Evolutionary conservation across 1,139 yeast genomes (phyloP), one percentile per base, ranked within the genome.

Genomic region (Suhomyces yuchorum): DNA sequence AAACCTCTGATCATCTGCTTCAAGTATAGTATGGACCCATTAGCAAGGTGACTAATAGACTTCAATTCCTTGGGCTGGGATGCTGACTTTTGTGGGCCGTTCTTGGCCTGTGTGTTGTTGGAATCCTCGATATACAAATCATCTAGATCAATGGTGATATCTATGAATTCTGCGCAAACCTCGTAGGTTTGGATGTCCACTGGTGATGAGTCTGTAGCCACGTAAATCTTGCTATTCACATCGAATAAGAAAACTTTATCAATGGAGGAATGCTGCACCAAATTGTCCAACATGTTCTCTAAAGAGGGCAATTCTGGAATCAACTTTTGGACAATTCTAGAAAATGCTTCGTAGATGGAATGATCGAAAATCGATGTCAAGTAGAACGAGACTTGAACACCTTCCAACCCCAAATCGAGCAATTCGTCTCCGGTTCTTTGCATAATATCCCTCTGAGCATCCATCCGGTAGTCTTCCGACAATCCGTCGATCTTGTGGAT

Each of bases 401-500:
- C 96, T 61, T 90, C 96, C 38, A 92, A 73, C 1, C 97, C 97
- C 56, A 88, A 79, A 62, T 92, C 99, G 49, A 87, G 75, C 43
- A 93, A 73, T 63, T 92, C 98, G 65, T 93, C 99, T 9, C 96
- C 96, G 0, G 95, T 90, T 54, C 98, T 76, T 66, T 92, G 97
- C 90, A 91, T 91, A 44, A 93, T 93, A 64, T 93, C 99, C 59
- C 98, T 77, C 64, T 92, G 97, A 12, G 97, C 95, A 66, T 93
- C 99, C 43, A 90, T 77, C 51, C 96, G 78, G 65, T 90, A 93
- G 65, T 93, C 99, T 62, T 93, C 99, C 46, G 92, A 84, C 42
- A 93, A 75, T 0, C 98, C 98, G 63, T 93, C 99, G 43, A 93
- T 92, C 66, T 93, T 93, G 67, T 93, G 99, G 45, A 93, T 91